These are phyloP conservation scores for Helianthus annuus DNA, from an alignment of 129 eudicot genomes.

Conservation along the genomic window DNA sequence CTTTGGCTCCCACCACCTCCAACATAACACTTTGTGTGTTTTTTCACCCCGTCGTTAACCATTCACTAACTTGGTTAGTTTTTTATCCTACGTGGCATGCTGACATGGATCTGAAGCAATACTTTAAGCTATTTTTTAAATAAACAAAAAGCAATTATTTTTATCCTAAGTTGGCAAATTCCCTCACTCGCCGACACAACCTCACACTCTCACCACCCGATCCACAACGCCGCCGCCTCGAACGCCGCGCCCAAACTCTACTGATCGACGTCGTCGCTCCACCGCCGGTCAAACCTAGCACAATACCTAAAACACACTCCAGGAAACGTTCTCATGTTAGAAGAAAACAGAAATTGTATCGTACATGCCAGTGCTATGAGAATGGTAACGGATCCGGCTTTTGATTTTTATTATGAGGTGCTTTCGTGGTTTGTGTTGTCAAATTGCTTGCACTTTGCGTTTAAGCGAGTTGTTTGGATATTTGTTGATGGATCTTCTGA, in stretches of 20 bases:
- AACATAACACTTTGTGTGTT: too few species aligned
- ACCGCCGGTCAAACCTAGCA: slow-evolving; percentile 38
- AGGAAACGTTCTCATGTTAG: slow-evolving; percentile 33
- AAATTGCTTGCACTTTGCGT: slow-evolving; percentile 41
- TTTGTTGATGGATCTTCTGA: slow-evolving; percentile 31
- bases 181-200: slow-evolving; percentile 24
- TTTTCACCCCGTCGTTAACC: too few species aligned
- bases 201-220: slow-evolving; percentile 21
- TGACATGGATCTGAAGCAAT: too few species aligned
- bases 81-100: too few species aligned
- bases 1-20: too few species aligned
- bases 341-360: slow-evolving; percentile 15
- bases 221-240: slow-evolving; percentile 22
- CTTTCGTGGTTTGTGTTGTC: slow-evolving; percentile 46
- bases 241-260: slow-evolving; percentile 12
- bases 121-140: too few species aligned
- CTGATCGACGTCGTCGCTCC: slow-evolving; percentile 45
- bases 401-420: slow-evolving; percentile 40
- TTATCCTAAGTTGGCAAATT: slow-evolving; percentile 17
- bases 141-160: too few species aligned
- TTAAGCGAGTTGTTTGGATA: slow-evolving; percentile 40
- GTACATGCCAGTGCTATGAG: too few species aligned
- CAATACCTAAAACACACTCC: slow-evolving; percentile 23
- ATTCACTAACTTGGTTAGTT: too few species aligned
- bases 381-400: slow-evolving; percentile 46